Evolutionary conservation across 371 early-diverging fungal species (phyloP), one percentile per base, ranked within the genome.

Genomic region (Coelomomyces lativittatus): DNA sequence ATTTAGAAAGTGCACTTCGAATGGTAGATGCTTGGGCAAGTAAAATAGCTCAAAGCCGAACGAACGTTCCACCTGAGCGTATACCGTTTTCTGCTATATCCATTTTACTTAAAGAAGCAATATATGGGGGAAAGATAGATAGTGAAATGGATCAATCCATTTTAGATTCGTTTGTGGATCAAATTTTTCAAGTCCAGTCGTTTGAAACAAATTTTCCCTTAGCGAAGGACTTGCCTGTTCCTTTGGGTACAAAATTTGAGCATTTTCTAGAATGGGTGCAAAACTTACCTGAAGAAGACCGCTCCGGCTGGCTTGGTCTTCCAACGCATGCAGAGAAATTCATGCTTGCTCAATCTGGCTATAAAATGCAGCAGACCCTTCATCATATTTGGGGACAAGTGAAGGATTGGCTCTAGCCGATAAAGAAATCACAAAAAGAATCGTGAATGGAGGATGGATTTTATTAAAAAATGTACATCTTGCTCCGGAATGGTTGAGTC

Each of bases 61-160:
- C 85, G 29, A 93, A 95, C 56, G 76, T 51, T 28, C 73, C 87
- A 0, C 95, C 97, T 1, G 86, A 84, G 43, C 80, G 82, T 52
- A 93, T 97, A 52, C 97, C 97, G 14, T 96, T 91, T 91, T 79
- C 79, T 28, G 93, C 96, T 6, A 79, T 96, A 50, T 74, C 80
- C 25, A 78, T 81, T 2, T 61, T 97, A 45, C 60, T 95, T 44
- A 82, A 76, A 38, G 79, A 88, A 56, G 82, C 85, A 11, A 85
- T 95, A 35, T 96, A 96, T 52, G 97, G 97, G 57, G 93, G 92
- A 34, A 83, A 91, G 49, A 83, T 97, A 50, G 97, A 96, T 60
- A 86, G 79, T 48, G 87, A 80, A 25, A 82, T 74, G 41, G 97
- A 97, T 62, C 89, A 90, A 51, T 70, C 65, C 15, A 55, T 91